Percentiles rank a stretch among this genome's conserved stretches.
phyloP scores from a whole-genome alignment of 148 eudicot species.

The Rheum nobile region DNA sequence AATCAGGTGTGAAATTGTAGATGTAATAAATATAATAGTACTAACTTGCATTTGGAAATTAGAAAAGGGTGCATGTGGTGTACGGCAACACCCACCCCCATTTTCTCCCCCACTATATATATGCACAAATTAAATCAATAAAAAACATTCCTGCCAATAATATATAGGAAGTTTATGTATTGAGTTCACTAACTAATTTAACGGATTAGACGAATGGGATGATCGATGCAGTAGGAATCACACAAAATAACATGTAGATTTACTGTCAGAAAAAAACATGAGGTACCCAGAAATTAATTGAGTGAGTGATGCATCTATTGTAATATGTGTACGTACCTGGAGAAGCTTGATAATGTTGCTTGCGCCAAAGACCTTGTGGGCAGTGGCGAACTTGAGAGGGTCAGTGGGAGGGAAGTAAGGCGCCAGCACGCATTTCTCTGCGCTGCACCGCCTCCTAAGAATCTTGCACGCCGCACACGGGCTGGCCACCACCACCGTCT shows the following conservation, averaged over 20 bases:
- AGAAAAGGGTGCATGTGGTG: not conserved
- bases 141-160: too few species aligned
- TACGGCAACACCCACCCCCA: not conserved
- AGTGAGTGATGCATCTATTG: too few species aligned
- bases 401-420: slow-evolving; percentile 70
- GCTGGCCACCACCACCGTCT: slow-evolving; percentile 6
- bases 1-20: not conserved
- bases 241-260: too few species aligned
- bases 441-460: slow-evolving; percentile 47
- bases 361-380: slow-evolving; percentile 71
- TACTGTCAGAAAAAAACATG: too few species aligned
- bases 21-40: not conserved
- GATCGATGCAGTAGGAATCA: too few species aligned
- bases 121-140: too few species aligned
- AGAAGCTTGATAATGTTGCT: slow-evolving; percentile 68
- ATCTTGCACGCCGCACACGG: slow-evolving; percentile 78
- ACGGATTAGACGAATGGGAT: too few species aligned
- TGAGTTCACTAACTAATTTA: too few species aligned
- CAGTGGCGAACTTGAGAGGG: slow-evolving; percentile 65
- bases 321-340: slow-evolving; percentile 39
- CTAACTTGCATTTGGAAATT: too few species aligned
- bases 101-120: not conserved
- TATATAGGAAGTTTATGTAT: too few species aligned
- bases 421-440: slow-evolving; percentile 50
- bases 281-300: too few species aligned